Evolutionary conservation across 495 filamentous ascomycete genomes (phyloP).

Genomic region (Cenococcum geophilum): DNA sequence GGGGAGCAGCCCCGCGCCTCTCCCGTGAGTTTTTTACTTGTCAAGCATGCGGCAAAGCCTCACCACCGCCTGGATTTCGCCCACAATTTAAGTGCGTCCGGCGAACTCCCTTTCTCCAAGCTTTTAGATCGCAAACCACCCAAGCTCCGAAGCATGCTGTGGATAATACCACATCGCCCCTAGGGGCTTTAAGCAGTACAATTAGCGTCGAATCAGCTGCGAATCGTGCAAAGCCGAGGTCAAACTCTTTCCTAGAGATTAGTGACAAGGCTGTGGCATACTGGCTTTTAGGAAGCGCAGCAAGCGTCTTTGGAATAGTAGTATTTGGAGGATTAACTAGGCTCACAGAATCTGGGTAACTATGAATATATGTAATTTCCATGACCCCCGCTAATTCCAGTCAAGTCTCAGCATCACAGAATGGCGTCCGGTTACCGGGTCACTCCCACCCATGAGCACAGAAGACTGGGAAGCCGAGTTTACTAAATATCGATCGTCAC

Average conservation of each 20-base stretch:
- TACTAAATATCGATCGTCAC: conserved; percentile 79
- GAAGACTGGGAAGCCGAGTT: conserved; percentile 88
- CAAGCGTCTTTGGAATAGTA: conserved; percentile 91
- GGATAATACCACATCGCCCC: conserved; percentile 16
- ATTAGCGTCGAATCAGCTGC: conserved; percentile 12
- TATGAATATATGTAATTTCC: conserved; percentile 7
- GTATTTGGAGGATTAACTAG: conserved; percentile 90
- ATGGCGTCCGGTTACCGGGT: conserved; percentile 96
- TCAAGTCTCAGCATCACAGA: conserved; percentile 91
- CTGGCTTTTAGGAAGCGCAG: conserved; percentile 88
- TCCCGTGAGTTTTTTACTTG: conserved; percentile 54
- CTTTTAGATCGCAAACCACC: conserved; percentile 32
- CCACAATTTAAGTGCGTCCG: conserved; percentile 17
- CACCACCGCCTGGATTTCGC: conserved; percentile 35
- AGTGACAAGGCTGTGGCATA: conserved; percentile 73
- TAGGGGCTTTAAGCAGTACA: conserved; percentile 25
- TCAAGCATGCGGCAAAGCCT: conserved; percentile 53
- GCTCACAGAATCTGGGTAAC: conserved; percentile 91
- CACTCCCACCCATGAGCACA: conserved; percentile 70
- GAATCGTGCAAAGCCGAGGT: neutral
- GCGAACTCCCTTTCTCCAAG: conserved; percentile 30
- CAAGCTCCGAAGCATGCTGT: conserved; percentile 2
- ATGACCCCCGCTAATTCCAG: conserved; percentile 20
- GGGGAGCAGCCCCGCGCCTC: conserved; percentile 49
- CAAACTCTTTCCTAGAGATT: conserved; percentile 59